These are phyloP conservation scores for Calcarisporium arbuscula DNA, from an alignment of 2,329 filamentous ascomycete species.

Conservation along the genomic window DNA sequence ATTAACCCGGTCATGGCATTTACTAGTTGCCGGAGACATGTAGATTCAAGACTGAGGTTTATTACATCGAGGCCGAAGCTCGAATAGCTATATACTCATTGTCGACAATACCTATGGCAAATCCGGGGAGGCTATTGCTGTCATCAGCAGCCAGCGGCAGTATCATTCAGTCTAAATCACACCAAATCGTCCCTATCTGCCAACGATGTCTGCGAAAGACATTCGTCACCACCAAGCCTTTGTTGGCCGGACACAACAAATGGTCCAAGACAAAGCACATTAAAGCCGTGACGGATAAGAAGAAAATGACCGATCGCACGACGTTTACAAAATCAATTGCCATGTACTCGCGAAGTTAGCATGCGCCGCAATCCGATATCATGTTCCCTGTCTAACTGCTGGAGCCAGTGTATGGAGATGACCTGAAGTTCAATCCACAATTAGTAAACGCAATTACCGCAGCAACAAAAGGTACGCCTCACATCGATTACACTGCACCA, in stretches of 20 bases:
- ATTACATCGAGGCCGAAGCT: too few relatives aligned
- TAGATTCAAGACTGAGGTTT: too few relatives aligned
- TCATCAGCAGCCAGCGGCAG: too few relatives aligned
- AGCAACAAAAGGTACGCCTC: conserved; percentile 65
- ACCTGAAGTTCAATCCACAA: conserved; percentile 67
- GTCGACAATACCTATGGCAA: too few relatives aligned
- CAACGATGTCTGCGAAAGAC: conserved; percentile 41
- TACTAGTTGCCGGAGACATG: too few relatives aligned
- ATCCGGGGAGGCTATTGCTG: too few relatives aligned
- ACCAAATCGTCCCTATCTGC: conserved; percentile 32
- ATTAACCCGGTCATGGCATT: too few relatives aligned
- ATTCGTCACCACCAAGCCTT: conserved; percentile 37
- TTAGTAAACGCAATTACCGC: conserved; percentile 65
- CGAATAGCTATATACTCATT: too few relatives aligned
- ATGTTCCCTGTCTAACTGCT: conserved; percentile 10
- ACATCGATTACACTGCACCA: conserved; percentile 13
- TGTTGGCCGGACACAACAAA: conserved; percentile 71
- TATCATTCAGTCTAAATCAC: too few relatives aligned
- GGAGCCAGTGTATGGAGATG: conserved; percentile 62
- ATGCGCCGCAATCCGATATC: conserved; percentile 2
- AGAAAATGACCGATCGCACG: conserved; percentile 67
- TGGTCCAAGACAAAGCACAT: conserved; percentile 97
- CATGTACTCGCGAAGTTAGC: conserved; percentile 65
- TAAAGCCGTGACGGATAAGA: conserved; percentile 78
- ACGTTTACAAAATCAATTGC: conserved; percentile 66